Percentiles rank a stretch among this genome's conserved stretches.
These are phyloP conservation scores for Xylariaceae sp. DNA, from an alignment of 2,329 filamentous ascomycete genomes.

Conservation along the genomic window DNA sequence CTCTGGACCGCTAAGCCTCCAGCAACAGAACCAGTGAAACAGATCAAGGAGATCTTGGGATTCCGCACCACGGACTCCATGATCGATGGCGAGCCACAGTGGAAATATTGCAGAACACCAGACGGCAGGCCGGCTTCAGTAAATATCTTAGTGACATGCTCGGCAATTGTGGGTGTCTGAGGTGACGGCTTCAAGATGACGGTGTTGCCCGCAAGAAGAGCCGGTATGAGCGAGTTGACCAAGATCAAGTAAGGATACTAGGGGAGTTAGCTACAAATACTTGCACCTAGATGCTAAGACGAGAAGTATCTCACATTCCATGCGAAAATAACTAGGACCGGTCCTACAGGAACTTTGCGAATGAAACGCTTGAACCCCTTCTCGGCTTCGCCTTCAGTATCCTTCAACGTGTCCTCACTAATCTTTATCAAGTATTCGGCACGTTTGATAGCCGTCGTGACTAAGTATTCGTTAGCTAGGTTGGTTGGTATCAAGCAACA, in stretches of 20 bases:
- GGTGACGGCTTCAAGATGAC: constrained; percentile 95
- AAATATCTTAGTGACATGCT: constrained; percentile 82
- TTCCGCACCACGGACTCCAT: constrained; percentile 82
- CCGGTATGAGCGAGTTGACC: constrained; percentile 90
- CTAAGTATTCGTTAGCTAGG: constrained; percentile 38
- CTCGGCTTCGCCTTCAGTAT: constrained; percentile 83
- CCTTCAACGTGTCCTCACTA: constrained; percentile 76
- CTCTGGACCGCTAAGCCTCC: constrained; percentile 86
- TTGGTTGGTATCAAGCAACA: no score
- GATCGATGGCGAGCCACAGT: constrained; percentile 78
- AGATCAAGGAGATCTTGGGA: constrained; percentile 79
- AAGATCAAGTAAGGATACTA: constrained; percentile 95
- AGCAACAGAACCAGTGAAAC: constrained; percentile 92
- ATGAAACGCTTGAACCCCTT: constrained; percentile 91
- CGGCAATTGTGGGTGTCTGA: constrained; percentile 90
- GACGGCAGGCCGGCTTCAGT: constrained; percentile 79
- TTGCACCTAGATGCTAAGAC: not conserved
- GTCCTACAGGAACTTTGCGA: constrained; percentile 85
- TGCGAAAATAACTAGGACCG: constrained; percentile 87
- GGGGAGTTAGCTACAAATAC: constrained; percentile 21
- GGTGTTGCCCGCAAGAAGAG: constrained; percentile 87
- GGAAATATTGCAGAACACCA: constrained; percentile 90
- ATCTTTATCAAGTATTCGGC: constrained; percentile 87
- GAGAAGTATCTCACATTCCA: constrained; percentile 78
- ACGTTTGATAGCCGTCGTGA: constrained; percentile 83